Base-by-base conservation (phyloP, 1,284 basidiomycete genomes). In the Agroathelia rolfsii region DNA sequence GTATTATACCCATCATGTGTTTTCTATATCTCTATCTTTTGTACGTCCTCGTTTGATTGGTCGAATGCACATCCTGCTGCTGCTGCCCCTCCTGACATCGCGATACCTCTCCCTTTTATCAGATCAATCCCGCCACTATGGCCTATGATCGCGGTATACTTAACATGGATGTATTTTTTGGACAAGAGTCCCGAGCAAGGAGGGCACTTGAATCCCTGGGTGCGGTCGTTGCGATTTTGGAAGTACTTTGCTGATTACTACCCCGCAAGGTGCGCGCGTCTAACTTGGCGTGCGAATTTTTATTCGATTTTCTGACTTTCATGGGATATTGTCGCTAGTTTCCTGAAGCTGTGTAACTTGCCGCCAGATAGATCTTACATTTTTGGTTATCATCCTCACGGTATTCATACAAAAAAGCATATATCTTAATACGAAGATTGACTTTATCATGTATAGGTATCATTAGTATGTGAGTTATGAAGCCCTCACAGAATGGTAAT, bases 381-480 rank as follows among this genome's bases (percentile, higher is more conserved):
- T 14, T 98, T 99, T 60, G 95, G 90, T 11, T 95, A 95, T 58
- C 92, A 96, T 58, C 92, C 92, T 11, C 92, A 96, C 56, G 92
- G 89, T 84, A 43, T 36, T 73, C 53, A 29, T 26, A 14, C 14
- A 10, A 30, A 32, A 32, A 32, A 17, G 24, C 13, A 14, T 19
- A 19, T 18, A 30, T 34, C 13, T 11, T 18, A 23, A 14, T 30
- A 13, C 32, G 18, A 20, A 32, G 19, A 21, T 24, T 28, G 22
- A 28, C 26, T 32, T 25, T 25, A 14, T 20, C 32, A 28, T 32
- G 31, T 23, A 11, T 36, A 83, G 82, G 82, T 18, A 92, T 93
- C 47, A 93, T 94, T 53, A 87, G 89, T 46, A 92, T 93, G 87
- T 88, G 54, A 49, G 78, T 57, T 30, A 10, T 22, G 23, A 25